phyloP scores from a whole-genome alignment of 768 basidiomycete species.

The Mycena crocata region DNA sequence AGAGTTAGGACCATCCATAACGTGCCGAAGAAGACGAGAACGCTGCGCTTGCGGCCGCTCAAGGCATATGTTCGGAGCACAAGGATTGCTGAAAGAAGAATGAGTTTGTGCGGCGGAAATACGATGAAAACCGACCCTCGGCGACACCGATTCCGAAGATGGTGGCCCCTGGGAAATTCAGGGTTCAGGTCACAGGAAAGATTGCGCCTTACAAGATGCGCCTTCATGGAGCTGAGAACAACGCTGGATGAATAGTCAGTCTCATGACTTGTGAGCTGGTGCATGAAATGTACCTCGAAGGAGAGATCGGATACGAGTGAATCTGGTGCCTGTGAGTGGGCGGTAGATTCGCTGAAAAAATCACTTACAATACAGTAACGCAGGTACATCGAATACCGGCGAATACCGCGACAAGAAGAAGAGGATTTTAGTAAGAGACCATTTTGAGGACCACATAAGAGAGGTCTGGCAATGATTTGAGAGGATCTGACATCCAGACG shows the following conservation, averaged over 20 bases:
- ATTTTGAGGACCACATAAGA: slow-evolving; percentile 24
- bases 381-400: slow-evolving; percentile 27
- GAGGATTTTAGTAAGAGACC: slow-evolving; percentile 21
- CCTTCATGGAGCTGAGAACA: slow-evolving; percentile 23
- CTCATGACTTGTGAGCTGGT: neutral
- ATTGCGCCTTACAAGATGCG: slow-evolving; percentile 22
- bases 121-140: slow-evolving; percentile 7
- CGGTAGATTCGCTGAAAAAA: neutral
- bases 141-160: slow-evolving; percentile 25
- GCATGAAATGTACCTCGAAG: slow-evolving; percentile 1
- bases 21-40: slow-evolving; percentile 21
- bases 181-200: neutral
- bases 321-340: slow-evolving; percentile 6
- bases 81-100: slow-evolving; percentile 17
- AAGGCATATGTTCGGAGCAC: slow-evolving; percentile 27
- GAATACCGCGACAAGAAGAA: slow-evolving; percentile 27
- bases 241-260: slow-evolving; percentile 7
- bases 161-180: slow-evolving; percentile 22
- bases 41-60: slow-evolving; percentile 17
- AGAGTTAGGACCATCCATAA: slow-evolving; percentile 16
- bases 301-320: slow-evolving; percentile 17
- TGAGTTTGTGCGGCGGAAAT: neutral
- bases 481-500: neutral
- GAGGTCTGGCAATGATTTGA: slow-evolving; percentile 7
- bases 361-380: slow-evolving; percentile 22